A percentile compares a stretch with the other conserved stretches of the same genome.
Evolutionary conservation across 106 monocot species (phyloP).

Genomic region (Allium sativum): DNA sequence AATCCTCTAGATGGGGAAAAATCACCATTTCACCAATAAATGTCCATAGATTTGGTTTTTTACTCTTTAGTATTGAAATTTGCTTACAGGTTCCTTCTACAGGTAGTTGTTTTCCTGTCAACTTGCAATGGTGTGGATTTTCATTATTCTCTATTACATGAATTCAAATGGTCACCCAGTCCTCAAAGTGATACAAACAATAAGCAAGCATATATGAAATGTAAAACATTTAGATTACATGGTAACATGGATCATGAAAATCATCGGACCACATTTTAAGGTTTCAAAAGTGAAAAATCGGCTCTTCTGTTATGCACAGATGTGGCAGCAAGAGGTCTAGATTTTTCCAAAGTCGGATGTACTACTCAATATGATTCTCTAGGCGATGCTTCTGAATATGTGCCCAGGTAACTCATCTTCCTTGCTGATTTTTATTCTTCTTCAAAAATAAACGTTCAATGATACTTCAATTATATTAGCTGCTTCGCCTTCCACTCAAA

Average conservation of each 20-base stretch:
- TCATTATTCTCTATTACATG: conserved; percentile 60
- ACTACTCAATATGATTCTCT: conserved; percentile 98
- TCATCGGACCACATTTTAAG: conserved; percentile 51
- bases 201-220: conserved; percentile 41
- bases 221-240: conserved; percentile 60
- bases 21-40: too few relatives aligned
- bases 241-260: conserved; percentile 92
- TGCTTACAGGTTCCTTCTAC: conserved; percentile 49
- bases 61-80: conserved; percentile 16
- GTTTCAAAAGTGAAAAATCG: conserved; percentile 74
- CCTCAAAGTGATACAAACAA: conserved; percentile 19
- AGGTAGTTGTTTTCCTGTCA: conserved; percentile 95
- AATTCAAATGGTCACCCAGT: conserved; percentile 44
- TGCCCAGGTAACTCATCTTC: conserved; percentile 60
- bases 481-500: too few relatives aligned
- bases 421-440: too few relatives aligned
- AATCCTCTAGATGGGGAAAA: too few relatives aligned
- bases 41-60: conserved; percentile 3
- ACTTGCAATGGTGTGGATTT: conserved; percentile 98
- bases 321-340: conserved; percentile 90
- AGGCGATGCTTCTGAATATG: conserved; percentile 99
- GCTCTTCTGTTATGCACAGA: conserved; percentile 92
- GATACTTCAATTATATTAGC: too few relatives aligned
- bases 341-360: conserved; percentile 82
- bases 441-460: too few relatives aligned